Conservation (phyloP, 139 green algal species). For the Coccomyxa sp. region DNA sequence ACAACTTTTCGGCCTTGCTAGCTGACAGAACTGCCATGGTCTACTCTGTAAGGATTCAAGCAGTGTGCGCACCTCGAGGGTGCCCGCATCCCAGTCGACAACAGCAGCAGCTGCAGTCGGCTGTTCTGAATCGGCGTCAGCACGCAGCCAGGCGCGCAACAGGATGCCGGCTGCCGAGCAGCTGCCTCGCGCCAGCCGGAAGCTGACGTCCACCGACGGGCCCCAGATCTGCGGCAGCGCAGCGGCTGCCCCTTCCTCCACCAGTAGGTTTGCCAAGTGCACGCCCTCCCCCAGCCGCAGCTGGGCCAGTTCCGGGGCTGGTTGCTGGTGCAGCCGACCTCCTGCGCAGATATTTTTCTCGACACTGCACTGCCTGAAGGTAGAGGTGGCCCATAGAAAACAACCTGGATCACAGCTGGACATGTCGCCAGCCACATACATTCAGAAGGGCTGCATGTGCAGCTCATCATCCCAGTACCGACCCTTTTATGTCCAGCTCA, state of each 20-base stretch:
- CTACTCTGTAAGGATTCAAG: background rate
- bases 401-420: no score
- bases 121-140: background rate
- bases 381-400: no score
- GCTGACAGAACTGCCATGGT: no score
- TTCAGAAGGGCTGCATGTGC: no score
- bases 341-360: slow-evolving; percentile 3
- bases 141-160: slow-evolving; percentile 9
- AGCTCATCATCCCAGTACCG: no score
- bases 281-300: background rate
- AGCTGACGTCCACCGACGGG: background rate
- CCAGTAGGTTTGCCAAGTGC: background rate
- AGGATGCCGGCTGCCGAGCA: slow-evolving; percentile 4
- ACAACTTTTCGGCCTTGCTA: no score
- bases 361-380: no score
- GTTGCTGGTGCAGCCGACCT: slow-evolving; percentile 16
- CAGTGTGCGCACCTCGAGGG: slow-evolving; percentile 8
- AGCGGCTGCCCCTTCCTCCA: background rate
- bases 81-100: slow-evolving; percentile 14
- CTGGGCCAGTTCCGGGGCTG: slow-evolving; percentile 11
- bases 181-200: slow-evolving; percentile 2
- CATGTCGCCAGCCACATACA: no score
- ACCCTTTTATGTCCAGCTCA: no score
- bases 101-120: slow-evolving; percentile 11
- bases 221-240: background rate